Evolutionary conservation across 192 early-diverging fungal species (phyloP).

Genomic region (Coemansia sp.): DNA sequence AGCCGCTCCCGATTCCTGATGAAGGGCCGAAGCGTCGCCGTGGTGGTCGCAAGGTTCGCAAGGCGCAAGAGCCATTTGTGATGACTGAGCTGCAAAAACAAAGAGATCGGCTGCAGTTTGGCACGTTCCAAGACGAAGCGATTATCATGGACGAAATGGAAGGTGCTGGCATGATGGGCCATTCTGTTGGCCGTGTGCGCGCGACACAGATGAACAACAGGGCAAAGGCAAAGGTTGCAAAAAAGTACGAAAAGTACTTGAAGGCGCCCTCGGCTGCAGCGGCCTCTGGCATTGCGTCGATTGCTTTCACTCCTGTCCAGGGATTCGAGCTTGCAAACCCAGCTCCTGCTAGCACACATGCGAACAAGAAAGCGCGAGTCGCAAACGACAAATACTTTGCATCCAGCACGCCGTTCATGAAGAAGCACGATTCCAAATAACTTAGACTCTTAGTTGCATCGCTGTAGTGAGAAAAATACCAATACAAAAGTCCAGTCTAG

Average conservation of each 20-base stretch:
- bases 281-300: constrained; percentile 82
- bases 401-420: constrained; percentile 60
- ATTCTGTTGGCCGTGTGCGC: constrained; percentile 75
- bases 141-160: constrained; percentile 80
- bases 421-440: constrained; percentile 32
- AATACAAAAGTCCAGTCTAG: constrained; percentile 38
- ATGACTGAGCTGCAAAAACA: constrained; percentile 87
- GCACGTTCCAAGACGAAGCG: constrained; percentile 86
- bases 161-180: constrained; percentile 86
- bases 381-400: constrained; percentile 79
- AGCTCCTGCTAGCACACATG: constrained; percentile 53
- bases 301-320: constrained; percentile 94
- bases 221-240: constrained; percentile 64
- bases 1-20: constrained; percentile 89
- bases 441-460: not conserved
- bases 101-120: constrained; percentile 90
- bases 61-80: constrained; percentile 78
- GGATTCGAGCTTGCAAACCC: constrained; percentile 93
- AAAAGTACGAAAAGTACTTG: constrained; percentile 61
- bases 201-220: constrained; percentile 66
- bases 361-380: constrained; percentile 58
- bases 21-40: constrained; percentile 88
- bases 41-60: constrained; percentile 86
- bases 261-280: constrained; percentile 35
- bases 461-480: constrained; percentile 5